phyloP scores from a whole-genome alignment of 2,329 filamentous ascomycete species.

The Fusarium beomiforme region DNA sequence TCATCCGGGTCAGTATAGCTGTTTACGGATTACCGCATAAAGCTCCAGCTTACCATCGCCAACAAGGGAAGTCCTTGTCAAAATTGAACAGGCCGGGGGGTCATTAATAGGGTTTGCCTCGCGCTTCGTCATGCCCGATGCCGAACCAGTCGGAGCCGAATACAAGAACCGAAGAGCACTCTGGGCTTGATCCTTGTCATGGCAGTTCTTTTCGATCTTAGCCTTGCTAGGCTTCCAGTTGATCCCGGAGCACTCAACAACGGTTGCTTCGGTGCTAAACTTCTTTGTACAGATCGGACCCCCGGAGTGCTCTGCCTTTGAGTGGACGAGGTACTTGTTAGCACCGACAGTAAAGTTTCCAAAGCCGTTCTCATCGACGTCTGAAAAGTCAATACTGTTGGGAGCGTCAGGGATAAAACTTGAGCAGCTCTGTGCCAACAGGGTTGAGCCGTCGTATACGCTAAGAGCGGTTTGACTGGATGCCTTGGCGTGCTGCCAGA shows the following conservation, averaged over 20 bases:
- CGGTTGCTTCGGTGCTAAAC: background rate
- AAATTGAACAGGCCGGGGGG: background rate
- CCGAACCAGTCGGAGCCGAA: background rate
- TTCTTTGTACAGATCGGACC: background rate
- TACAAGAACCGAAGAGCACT: background rate
- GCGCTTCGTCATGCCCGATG: background rate
- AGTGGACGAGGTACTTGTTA: background rate
- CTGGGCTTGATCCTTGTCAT: background rate
- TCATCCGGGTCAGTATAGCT: background rate
- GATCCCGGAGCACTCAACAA: background rate
- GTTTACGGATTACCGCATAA: background rate
- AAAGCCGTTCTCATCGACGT: background rate
- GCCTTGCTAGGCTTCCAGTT: background rate
- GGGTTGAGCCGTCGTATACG: background rate
- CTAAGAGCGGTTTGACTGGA: background rate
- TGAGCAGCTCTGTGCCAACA: background rate
- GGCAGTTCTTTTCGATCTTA: background rate
- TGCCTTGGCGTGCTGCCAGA: background rate
- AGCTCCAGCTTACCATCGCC: background rate
- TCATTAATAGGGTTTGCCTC: background rate
- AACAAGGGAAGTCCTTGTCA: background rate
- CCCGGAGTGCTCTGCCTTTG: background rate
- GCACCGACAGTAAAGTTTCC: background rate
- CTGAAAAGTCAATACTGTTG: background rate
- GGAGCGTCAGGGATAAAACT: background rate